Percentiles rank a stretch among this genome's conserved stretches.
Evolutionary conservation across 2,329 filamentous ascomycete genomes (phyloP).

Genomic region (Capronia americana): DNA sequence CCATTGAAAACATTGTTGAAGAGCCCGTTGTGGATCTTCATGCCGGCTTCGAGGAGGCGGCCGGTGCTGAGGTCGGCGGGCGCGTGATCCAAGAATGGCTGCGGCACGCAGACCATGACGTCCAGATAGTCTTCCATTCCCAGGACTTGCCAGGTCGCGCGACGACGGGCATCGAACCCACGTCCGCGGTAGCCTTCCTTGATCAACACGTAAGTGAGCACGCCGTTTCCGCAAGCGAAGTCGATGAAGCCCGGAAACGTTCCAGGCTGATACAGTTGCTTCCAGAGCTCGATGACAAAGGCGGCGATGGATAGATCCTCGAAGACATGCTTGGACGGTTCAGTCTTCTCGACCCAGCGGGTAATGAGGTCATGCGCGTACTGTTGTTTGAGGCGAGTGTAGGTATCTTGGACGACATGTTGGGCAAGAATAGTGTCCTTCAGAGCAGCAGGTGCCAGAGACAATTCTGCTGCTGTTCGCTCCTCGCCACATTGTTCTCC

Average conservation of each 20-base stretch:
- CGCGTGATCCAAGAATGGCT: conserved; percentile 49
- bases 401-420: conserved; percentile 79
- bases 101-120: conserved; percentile 68
- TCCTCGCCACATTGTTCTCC: conserved; percentile 56
- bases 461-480: conserved; percentile 73
- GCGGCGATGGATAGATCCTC: conserved; percentile 91
- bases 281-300: conserved; percentile 91
- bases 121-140: conserved; percentile 54
- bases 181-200: conserved; percentile 82
- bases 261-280: conserved; percentile 71
- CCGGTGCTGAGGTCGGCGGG: conserved; percentile 1
- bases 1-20: conserved; percentile 19
- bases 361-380: conserved; percentile 75
- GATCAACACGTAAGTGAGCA: conserved; percentile 82
- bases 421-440: conserved; percentile 84
- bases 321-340: conserved; percentile 90
- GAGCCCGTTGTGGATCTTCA: conserved; percentile 14
- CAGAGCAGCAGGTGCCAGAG: conserved; percentile 78
- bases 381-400: conserved; percentile 76
- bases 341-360: conserved; percentile 85
- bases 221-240: conserved; percentile 92
- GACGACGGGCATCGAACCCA: conserved; percentile 87
- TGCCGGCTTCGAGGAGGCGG: neutral
- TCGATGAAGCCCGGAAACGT: conserved; percentile 90
- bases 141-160: conserved; percentile 84